Evolutionary conservation across 371 early-diverging fungal species (phyloP).

Genomic region (Circinella minor): DNA sequence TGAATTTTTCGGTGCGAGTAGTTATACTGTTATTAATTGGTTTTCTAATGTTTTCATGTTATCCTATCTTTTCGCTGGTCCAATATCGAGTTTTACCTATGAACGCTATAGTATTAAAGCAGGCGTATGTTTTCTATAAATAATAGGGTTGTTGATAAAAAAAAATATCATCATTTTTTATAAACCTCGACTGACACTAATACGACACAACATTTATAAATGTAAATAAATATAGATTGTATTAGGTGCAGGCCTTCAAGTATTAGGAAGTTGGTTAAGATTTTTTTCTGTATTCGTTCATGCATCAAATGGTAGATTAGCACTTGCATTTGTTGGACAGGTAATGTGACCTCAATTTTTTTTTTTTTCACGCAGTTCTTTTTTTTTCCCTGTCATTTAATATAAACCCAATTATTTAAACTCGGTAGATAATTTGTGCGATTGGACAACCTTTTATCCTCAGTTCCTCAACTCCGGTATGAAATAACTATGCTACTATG

Average conservation of each 20-base stretch:
- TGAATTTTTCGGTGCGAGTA: conserved; percentile 28
- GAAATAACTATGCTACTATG: neutral
- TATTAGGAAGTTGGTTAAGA: conserved; percentile 49
- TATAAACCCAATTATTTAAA: neutral
- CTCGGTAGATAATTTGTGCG: conserved; percentile 40
- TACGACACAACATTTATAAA: neutral
- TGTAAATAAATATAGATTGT: conserved; percentile 30
- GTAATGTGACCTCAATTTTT: conserved; percentile 19
- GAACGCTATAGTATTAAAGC: conserved; percentile 53
- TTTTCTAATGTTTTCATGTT: conserved; percentile 58
- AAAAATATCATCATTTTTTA: neutral
- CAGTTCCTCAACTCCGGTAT: conserved; percentile 50
- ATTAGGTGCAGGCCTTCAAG: conserved; percentile 40
- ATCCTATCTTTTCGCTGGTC: conserved; percentile 56
- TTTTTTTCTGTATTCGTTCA: conserved; percentile 42
- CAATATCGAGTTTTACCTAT: conserved; percentile 55
- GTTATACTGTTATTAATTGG: conserved; percentile 46
- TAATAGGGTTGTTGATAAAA: neutral
- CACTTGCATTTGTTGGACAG: conserved; percentile 46
- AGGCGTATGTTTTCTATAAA: conserved; percentile 33
- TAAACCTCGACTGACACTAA: neutral
- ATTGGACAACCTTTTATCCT: conserved; percentile 53
- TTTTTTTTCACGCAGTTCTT: neutral
- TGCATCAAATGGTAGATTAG: conserved; percentile 28
- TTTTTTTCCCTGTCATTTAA: neutral